phyloP scores from a whole-genome alignment of 2,329 filamentous ascomycete species.

The Penicillium sp. region DNA sequence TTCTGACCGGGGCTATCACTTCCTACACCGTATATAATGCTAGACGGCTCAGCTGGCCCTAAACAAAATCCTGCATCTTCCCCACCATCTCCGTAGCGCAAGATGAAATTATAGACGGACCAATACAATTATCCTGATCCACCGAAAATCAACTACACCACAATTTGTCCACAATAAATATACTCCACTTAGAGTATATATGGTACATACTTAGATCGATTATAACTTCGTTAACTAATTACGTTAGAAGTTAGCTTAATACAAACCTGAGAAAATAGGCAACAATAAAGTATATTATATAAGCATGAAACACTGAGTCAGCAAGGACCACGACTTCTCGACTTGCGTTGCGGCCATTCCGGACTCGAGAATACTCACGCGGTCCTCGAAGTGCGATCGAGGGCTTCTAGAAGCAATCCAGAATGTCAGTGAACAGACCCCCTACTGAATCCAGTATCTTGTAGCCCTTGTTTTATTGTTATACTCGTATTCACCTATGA shows the following conservation, averaged over 20 bases:
- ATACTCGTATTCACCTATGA: background rate
- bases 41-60: background rate
- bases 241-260: no score
- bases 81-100: background rate
- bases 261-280: background rate
- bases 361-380: conserved; percentile 45
- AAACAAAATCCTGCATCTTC: background rate
- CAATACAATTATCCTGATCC: conserved; percentile 12
- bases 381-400: conserved; percentile 41
- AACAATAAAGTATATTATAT: background rate
- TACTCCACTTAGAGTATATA: background rate
- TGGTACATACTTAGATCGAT: background rate
- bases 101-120: background rate
- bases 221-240: background rate
- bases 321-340: conserved; percentile 1
- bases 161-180: background rate
- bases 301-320: background rate
- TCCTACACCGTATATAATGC: background rate
- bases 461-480: conserved; percentile 4
- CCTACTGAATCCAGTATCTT: conserved; percentile 7
- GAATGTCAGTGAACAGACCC: conserved; percentile 25
- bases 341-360: conserved; percentile 41
- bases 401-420: conserved; percentile 23
- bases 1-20: background rate
- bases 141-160: background rate